Conservation (phyloP, 305 asterid species). For the Lippia alba region DNA sequence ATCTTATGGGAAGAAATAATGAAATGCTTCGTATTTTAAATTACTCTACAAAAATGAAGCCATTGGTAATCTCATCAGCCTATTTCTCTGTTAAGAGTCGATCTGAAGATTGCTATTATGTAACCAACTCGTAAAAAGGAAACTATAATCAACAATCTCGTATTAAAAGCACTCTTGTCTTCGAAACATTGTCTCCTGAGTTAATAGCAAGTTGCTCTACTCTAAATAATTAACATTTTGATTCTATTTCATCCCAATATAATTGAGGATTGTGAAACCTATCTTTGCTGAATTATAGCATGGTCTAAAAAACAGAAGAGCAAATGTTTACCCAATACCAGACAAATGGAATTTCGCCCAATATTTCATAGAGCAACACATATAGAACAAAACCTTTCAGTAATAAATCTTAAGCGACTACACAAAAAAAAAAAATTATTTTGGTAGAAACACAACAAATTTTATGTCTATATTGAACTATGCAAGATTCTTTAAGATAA, state of each 20-base stretch:
- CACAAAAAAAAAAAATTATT: no score
- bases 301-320: constrained; percentile 21
- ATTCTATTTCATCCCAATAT: not conserved
- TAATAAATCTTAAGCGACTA: not conserved
- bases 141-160: not conserved
- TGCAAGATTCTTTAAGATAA: constrained; percentile 7
- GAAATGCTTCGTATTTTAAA: not conserved
- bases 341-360: not conserved
- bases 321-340: not conserved
- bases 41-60: not conserved
- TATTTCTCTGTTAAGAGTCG: not conserved
- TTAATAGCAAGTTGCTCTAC: not conserved
- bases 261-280: not conserved
- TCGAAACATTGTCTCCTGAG: not conserved
- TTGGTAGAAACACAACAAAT: no score
- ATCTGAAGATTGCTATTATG: not conserved
- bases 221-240: not conserved
- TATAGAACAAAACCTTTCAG: constrained; percentile 6
- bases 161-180: not conserved
- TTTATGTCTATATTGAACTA: constrained; percentile 26
- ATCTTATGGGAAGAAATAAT: not conserved
- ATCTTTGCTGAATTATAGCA: not conserved
- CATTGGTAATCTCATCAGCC: not conserved
- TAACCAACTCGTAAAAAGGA: not conserved
- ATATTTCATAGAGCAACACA: not conserved